Evolutionary conservation across 257 asterid species (phyloP), one percentile per base, ranked within the genome.

Genomic region (Nyctanthes arbortristis): DNA sequence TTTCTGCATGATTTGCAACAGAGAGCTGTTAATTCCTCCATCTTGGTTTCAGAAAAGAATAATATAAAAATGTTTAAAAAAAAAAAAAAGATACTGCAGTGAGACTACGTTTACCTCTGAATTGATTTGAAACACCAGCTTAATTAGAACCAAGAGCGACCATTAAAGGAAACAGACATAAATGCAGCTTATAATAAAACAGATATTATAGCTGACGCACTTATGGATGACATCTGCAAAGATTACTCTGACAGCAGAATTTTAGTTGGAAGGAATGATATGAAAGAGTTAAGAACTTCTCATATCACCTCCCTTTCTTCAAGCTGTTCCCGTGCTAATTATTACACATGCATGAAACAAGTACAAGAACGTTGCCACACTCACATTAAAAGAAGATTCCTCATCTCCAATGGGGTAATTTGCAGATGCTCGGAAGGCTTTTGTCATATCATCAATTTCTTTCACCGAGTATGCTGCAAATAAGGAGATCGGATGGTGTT

Each of bases 401-500:
- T 83, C 90, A 62, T 83, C 86, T 72, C 72, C 84, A 28, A 74
- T 56, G 58, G 69, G 55, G 70, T 61, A 66, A 58, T 75, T 84
- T 12, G 90, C 79, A 70, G 78, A 83, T 36, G 87, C 81, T 29
- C 86, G 91, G 58, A 91, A 75, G 61, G 67, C 60, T 84, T 83
- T 82, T 20, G 86, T 77, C 81, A 82, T 91, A 75, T 81, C 78
- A 70, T 77, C 95, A 67, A 89, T 75, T 73, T 91, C 97, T 57
- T 87, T 88, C 78, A 71, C 32, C 37, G 96, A 72, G 82, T 83
- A 88, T 39, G 96, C 97, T 92, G 90, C 82, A 76, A 55, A 72
- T 24, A 69, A 65, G 35, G n/a, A n/a, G 55, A 6, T 28, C 9
- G 27, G 4, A n/a, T n/a, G n/a, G n/a, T n/a, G n/a, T n/a, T n/a